Conservation (phyloP, 192 early-diverging fungal genomes). For the Coemansia sp. region DNA sequence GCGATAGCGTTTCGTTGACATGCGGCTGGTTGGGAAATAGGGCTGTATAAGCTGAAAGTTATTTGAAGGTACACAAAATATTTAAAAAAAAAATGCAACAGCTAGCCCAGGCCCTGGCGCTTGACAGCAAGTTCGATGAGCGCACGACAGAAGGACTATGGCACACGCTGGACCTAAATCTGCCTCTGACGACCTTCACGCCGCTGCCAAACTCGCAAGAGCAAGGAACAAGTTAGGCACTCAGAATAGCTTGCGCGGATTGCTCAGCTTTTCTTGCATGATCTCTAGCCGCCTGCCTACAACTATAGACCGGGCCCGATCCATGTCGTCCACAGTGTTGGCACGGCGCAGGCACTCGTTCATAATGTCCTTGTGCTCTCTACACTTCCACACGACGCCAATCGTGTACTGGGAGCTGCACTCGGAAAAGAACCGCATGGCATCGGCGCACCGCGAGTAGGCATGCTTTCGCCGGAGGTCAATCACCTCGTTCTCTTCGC, state of each 20-base stretch:
- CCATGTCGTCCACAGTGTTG: conserved; percentile 47
- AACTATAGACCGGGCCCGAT: conserved; percentile 31
- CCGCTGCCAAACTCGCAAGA: not conserved
- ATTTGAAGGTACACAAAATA: too few species aligned
- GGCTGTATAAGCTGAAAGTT: too few species aligned
- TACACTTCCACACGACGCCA: conserved; percentile 46
- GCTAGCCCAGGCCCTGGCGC: too few species aligned
- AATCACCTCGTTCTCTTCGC: conserved; percentile 40
- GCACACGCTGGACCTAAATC: too few species aligned
- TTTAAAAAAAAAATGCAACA: too few species aligned
- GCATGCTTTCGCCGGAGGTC: conserved; percentile 44
- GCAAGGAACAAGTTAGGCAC: not conserved
- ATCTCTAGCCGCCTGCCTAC: conserved; percentile 21
- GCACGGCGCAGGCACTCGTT: conserved; percentile 51
- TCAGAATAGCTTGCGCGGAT: conserved; percentile 40
- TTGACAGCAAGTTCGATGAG: too few species aligned
- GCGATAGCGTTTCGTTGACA: not conserved
- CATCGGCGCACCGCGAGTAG: conserved; percentile 22
- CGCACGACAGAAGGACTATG: not conserved
- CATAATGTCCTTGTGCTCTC: conserved; percentile 37
- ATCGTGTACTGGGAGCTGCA: conserved; percentile 47
- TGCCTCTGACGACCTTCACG: too few species aligned
- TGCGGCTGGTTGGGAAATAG: not conserved
- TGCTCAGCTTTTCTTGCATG: conserved; percentile 30
- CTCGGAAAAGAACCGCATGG: conserved; percentile 36